Evolutionary conservation across 306 rosid genomes (phyloP).

Genomic region (Citrullus amarus): DNA sequence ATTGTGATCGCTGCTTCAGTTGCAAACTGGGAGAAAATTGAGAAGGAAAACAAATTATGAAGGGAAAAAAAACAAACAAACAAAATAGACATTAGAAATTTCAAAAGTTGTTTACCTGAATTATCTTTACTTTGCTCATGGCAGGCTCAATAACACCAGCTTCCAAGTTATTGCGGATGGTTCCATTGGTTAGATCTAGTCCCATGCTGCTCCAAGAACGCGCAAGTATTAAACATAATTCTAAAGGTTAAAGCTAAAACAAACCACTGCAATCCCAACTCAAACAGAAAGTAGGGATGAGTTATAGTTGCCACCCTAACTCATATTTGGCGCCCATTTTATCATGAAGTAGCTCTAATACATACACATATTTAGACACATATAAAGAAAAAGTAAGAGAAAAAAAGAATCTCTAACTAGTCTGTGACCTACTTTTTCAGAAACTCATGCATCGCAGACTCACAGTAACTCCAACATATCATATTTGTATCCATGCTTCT

Average conservation of each 20-base stretch:
- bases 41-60: not conserved
- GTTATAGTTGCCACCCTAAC: not conserved
- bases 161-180: slow-evolving; percentile 72
- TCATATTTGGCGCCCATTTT: not conserved
- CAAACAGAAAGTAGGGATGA: not conserved
- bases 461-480: too few species aligned
- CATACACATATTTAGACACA: too few species aligned
- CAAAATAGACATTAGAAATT: not conserved
- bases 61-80: not conserved
- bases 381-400: not conserved
- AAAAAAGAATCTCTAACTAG: not conserved
- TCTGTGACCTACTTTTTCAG: not conserved
- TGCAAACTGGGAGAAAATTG: slow-evolving; percentile 48
- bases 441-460: not conserved
- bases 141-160: slow-evolving; percentile 99
- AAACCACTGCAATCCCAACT: not conserved
- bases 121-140: slow-evolving; percentile 96
- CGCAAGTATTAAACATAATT: not conserved
- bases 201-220: slow-evolving; percentile 54
- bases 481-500: not conserved
- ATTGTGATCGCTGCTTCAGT: slow-evolving; percentile 96
- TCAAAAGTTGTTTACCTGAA: slow-evolving; percentile 41
- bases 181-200: slow-evolving; percentile 71
- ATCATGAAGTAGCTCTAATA: not conserved
- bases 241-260: not conserved